A percentile compares a stretch with the other conserved stretches of the same genome.
These are phyloP conservation scores for Gnomoniopsis sp. DNA, from an alignment of 2,329 filamentous ascomycete genomes.

Conservation along the genomic window DNA sequence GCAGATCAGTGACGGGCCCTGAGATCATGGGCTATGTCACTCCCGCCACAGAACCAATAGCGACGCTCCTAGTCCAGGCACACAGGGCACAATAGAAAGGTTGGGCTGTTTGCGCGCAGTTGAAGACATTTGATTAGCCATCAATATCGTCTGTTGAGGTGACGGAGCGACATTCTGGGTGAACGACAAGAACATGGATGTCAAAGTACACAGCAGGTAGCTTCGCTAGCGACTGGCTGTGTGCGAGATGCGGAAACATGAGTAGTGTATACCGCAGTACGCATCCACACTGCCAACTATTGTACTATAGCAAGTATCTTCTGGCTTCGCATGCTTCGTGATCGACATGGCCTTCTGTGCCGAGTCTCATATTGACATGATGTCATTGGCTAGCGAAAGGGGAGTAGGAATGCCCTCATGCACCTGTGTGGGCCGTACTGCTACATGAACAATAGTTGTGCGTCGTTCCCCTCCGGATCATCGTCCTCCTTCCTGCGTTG, in stretches of 20 bases:
- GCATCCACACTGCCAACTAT: background rate
- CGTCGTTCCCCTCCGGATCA: background rate
- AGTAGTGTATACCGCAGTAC: no score
- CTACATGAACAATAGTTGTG: background rate
- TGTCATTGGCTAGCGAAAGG: conserved; percentile 22
- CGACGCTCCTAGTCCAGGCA: background rate
- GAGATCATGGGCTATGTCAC: conserved; percentile 20
- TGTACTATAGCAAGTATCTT: background rate
- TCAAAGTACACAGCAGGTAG: no score
- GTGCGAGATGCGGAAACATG: no score
- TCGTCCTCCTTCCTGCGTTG: background rate
- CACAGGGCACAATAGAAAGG: background rate
- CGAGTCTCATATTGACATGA: conserved; percentile 20
- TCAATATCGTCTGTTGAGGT: no score
- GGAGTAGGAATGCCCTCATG: conserved; percentile 5
- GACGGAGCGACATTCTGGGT: background rate
- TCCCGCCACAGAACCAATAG: conserved; percentile 3
- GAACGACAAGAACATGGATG: background rate
- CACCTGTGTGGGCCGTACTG: conserved; percentile 2
- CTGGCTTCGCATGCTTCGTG: conserved; percentile 9
- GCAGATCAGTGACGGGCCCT: conserved; percentile 21
- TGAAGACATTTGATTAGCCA: background rate
- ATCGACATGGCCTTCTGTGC: conserved; percentile 15
- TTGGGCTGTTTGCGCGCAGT: background rate
- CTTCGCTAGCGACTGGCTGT: no score